Evolutionary conservation across 2,329 filamentous ascomycete genomes (phyloP).

Genomic region (Talaromyces sp.): DNA sequence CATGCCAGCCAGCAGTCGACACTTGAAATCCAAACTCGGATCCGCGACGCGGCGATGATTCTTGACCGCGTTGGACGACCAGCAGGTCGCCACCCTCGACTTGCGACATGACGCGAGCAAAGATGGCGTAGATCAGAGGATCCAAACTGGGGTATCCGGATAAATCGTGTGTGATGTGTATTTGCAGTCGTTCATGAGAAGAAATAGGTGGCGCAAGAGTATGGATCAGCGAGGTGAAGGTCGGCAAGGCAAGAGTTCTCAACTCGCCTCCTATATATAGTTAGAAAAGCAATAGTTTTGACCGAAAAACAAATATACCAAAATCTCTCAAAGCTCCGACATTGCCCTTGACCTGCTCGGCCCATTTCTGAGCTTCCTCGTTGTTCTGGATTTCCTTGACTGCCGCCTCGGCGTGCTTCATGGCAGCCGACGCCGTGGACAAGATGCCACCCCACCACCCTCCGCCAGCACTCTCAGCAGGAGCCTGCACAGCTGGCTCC

Average conservation of each 20-base stretch:
- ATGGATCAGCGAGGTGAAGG: slow-evolving; percentile 90
- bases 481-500: slow-evolving; percentile 21
- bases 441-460: slow-evolving; percentile 87
- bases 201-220: slow-evolving; percentile 94
- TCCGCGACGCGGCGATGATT: slow-evolving; percentile 65
- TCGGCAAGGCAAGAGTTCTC: slow-evolving; percentile 79
- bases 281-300: background rate
- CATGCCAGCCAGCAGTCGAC: slow-evolving; percentile 63
- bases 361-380: slow-evolving; percentile 94
- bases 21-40: slow-evolving; percentile 36
- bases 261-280: slow-evolving; percentile 70
- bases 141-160: slow-evolving; percentile 92
- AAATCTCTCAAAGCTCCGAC: slow-evolving; percentile 70
- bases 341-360: slow-evolving; percentile 86
- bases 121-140: slow-evolving; percentile 83
- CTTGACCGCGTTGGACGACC: slow-evolving; percentile 87
- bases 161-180: slow-evolving; percentile 95
- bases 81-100: slow-evolving; percentile 94
- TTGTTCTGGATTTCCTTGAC: slow-evolving; percentile 95
- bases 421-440: slow-evolving; percentile 57
- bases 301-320: slow-evolving; percentile 48
- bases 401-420: slow-evolving; percentile 87
- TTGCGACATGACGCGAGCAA: slow-evolving; percentile 96
- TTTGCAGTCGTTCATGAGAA: slow-evolving; percentile 91
- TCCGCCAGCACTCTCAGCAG: slow-evolving; percentile 63